Percentiles rank a stretch among this genome's conserved stretches.
These are phyloP conservation scores for Akanthomyces dipterigenus DNA, from an alignment of 2,329 filamentous ascomycete species.

Conservation along the genomic window DNA sequence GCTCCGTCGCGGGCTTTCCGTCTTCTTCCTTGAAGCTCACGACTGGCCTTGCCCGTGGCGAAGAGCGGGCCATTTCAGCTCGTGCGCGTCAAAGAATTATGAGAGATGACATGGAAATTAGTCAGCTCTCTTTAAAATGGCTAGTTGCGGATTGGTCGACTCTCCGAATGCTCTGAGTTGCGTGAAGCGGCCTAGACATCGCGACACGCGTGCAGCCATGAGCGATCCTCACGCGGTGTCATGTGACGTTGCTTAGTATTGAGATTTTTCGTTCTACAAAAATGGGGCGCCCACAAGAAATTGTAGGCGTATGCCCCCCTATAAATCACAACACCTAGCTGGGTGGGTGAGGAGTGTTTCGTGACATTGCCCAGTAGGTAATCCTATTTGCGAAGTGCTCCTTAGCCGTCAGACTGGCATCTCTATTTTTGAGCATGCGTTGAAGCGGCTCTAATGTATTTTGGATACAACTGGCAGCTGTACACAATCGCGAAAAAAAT, in stretches of 20 bases:
- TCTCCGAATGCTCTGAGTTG: not conserved
- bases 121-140: not conserved
- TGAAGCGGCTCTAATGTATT: too few species aligned
- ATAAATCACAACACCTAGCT: too few species aligned
- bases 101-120: not conserved
- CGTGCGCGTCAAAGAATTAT: not conserved
- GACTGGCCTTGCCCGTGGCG: slow-evolving; percentile 25
- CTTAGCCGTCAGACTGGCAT: too few species aligned
- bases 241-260: slow-evolving; percentile 1
- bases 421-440: too few species aligned
- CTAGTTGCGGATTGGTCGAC: not conserved
- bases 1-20: slow-evolving; percentile 12
- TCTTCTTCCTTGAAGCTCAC: slow-evolving; percentile 28
- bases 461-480: too few species aligned
- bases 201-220: not conserved
- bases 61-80: slow-evolving; percentile 27
- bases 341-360: too few species aligned
- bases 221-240: not conserved
- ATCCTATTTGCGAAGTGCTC: too few species aligned
- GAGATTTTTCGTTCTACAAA: too few species aligned
- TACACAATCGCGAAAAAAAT: too few species aligned
- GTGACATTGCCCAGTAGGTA: too few species aligned
- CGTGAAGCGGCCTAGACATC: not conserved
- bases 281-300: too few species aligned
- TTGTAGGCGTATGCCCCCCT: too few species aligned